A percentile compares a stretch with the other conserved stretches of the same genome.
phyloP scores from a whole-genome alignment of 139 green algal species.

The Chloropicon primus region DNA sequence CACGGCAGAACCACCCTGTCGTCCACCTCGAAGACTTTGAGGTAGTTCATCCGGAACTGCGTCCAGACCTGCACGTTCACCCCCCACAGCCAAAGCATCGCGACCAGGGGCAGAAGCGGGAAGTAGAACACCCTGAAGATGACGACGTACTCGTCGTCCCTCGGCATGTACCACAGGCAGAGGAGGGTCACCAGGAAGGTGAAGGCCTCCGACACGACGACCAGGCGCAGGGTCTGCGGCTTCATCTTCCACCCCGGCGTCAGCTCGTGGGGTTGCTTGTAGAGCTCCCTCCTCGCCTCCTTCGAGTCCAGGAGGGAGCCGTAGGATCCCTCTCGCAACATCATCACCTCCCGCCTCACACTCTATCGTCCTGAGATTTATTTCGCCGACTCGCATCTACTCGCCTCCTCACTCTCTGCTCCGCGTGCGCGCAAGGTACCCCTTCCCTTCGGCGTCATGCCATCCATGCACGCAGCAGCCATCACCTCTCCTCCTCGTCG shows the following conservation, averaged over 20 bases:
- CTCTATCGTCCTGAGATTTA: too few relatives aligned
- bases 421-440: too few relatives aligned
- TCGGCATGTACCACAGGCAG: background rate
- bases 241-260: background rate
- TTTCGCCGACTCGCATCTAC: too few relatives aligned
- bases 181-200: background rate
- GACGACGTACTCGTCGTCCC: background rate
- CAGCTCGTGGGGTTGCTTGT: background rate
- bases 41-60: constrained; percentile 32
- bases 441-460: too few relatives aligned
- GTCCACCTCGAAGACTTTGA: background rate
- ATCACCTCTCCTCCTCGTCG: too few relatives aligned
- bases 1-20: background rate
- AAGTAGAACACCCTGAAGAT: constrained; percentile 40
- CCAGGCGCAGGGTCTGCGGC: background rate
- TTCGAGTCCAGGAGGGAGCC: background rate
- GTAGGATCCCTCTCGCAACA: too few relatives aligned
- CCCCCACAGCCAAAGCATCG: constrained; percentile 67
- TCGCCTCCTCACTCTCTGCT: too few relatives aligned
- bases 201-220: background rate
- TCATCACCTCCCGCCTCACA: too few relatives aligned
- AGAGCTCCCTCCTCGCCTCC: background rate
- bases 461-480: too few relatives aligned
- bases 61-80: constrained; percentile 41
- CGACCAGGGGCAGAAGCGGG: constrained; percentile 44